Base-by-base conservation (phyloP, 2,329 filamentous ascomycete genomes). In the Colletotrichum salicis region DNA sequence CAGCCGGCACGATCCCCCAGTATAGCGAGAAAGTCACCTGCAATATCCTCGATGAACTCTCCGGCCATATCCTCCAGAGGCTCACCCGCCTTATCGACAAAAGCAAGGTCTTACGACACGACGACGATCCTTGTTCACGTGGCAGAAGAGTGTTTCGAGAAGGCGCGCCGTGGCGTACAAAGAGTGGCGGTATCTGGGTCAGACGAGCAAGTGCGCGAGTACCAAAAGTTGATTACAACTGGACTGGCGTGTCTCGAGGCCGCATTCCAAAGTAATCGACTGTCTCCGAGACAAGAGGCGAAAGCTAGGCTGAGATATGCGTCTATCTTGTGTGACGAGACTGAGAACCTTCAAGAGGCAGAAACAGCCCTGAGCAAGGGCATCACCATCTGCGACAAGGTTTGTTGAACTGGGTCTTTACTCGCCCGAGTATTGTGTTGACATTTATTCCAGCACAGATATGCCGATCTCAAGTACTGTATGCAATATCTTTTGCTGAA, bases 401-500 rank as follows among this genome's bases (percentile, higher is more conserved):
- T 90, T 80, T 74, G 77, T 70, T 37, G 11, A 15, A n/a, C 1
- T 27, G 6, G 12, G 6, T 37, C 19, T 22, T 35, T 37, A 12
- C 22, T 8, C 45, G 12, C 4, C 31, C 54, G 24, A 41, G 41
- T 48, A n/a, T 8, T 22, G 1, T 54, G 76, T 73, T 79, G 37
- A 79, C 64, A 12, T 7, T 8, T 15, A 10, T 22, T 1, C 24
- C 29, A 90, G 83, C 88, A 89, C 72, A 86, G 87, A 58, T 86
- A 90, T 72, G 77, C 82, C 31, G 93, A 95, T 75, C 81, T 95
- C 51, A 94, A 94, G 79, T 94, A 94, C 80, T 90, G 90, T 73
- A 94, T 94, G 87, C 89, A 94, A 74, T 93, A 94, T 78, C 83
- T 94, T 19, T 88, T 93, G 70, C 87, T 91, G 60, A 91, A 93